A percentile compares a stretch with the other conserved stretches of the same genome.
Evolutionary conservation across 768 basidiomycete species (phyloP).

Genomic region (Asterophora lycoperdoides): DNA sequence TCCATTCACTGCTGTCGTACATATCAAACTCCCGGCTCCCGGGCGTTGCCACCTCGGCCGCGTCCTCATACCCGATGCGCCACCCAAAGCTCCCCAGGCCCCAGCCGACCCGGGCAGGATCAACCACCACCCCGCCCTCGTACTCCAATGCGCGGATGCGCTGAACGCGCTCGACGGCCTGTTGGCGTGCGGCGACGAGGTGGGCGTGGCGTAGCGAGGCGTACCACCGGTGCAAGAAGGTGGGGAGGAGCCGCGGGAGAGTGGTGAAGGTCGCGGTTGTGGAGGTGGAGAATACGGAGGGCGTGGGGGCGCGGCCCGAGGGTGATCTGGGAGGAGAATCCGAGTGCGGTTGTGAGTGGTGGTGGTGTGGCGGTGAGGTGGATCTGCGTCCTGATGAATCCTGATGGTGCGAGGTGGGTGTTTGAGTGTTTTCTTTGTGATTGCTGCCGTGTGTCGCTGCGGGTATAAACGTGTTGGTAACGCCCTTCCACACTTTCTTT

Average conservation of each 20-base stretch:
- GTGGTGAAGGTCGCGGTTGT: slow-evolving; percentile 21
- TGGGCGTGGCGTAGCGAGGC: slow-evolving; percentile 65
- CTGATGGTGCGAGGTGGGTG: neutral
- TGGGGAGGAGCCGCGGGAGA: slow-evolving; percentile 36
- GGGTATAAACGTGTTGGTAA: slow-evolving; percentile 46
- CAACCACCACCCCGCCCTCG: slow-evolving; percentile 21
- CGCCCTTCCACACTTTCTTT: slow-evolving; percentile 53
- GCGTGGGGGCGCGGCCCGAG: neutral
- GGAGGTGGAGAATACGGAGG: slow-evolving; percentile 14
- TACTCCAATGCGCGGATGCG: slow-evolving; percentile 61
- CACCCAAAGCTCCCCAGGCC: slow-evolving; percentile 67
- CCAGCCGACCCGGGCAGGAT: slow-evolving; percentile 33
- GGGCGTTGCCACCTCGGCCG: neutral
- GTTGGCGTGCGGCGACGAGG: slow-evolving; percentile 61
- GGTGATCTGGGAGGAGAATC: slow-evolving; percentile 10
- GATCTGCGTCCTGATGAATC: neutral
- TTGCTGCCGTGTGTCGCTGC: slow-evolving; percentile 1
- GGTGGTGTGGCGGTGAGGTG: slow-evolving; percentile 3
- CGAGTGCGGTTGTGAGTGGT: no score
- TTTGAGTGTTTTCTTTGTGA: neutral
- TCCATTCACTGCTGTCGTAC: slow-evolving; percentile 12
- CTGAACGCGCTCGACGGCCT: slow-evolving; percentile 64
- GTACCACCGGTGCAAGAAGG: slow-evolving; percentile 50
- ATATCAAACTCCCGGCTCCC: slow-evolving; percentile 20
- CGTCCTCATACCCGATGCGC: slow-evolving; percentile 18